phyloP scores from a whole-genome alignment of 2,329 filamentous ascomycete genomes.

The Sporothrix curviconia region DNA sequence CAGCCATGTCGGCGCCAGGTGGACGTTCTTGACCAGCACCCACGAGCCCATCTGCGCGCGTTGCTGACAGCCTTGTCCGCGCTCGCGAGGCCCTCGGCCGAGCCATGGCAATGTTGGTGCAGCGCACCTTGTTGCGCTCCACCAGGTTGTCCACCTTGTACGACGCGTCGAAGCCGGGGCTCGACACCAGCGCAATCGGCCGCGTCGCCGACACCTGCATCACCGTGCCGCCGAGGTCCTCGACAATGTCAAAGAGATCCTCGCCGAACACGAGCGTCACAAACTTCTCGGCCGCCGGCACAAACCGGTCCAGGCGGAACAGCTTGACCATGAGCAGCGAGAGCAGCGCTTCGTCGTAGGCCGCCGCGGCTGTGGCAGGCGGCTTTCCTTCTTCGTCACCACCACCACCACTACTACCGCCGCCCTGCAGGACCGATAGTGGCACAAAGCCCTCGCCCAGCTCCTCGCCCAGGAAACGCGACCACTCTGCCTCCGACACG shows the following conservation, averaged over 20 bases:
- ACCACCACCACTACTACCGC: no score
- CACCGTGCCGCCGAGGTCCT: conserved; percentile 80
- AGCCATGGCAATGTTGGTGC: conserved; percentile 98
- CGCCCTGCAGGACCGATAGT: conserved; percentile 60
- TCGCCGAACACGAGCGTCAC: conserved; percentile 78
- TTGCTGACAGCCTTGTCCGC: conserved; percentile 94
- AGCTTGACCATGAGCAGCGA: conserved; percentile 89
- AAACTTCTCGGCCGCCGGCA: conserved; percentile 88
- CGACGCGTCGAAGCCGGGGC: conserved; percentile 92
- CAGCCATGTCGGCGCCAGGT: conserved; percentile 90
- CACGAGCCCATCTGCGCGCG: conserved; percentile 83
- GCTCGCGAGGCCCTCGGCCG: conserved; percentile 83
- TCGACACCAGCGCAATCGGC: conserved; percentile 88
- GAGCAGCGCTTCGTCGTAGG: conserved; percentile 67
- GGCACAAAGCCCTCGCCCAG: conserved; percentile 80
- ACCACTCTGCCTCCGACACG: conserved; percentile 61
- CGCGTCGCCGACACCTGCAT: conserved; percentile 74
- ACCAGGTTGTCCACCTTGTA: conserved; percentile 98
- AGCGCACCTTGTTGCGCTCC: conserved; percentile 71
- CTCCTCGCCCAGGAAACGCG: conserved; percentile 77
- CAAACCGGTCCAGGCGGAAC: conserved; percentile 90
- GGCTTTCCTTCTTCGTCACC: conserved; percentile 24
- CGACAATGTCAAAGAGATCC: conserved; percentile 73
- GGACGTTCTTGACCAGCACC: conserved; percentile 99
- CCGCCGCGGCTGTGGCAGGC: neutral